phyloP scores from a whole-genome alignment of 495 filamentous ascomycete species.

The Coniosporium apollinis region DNA sequence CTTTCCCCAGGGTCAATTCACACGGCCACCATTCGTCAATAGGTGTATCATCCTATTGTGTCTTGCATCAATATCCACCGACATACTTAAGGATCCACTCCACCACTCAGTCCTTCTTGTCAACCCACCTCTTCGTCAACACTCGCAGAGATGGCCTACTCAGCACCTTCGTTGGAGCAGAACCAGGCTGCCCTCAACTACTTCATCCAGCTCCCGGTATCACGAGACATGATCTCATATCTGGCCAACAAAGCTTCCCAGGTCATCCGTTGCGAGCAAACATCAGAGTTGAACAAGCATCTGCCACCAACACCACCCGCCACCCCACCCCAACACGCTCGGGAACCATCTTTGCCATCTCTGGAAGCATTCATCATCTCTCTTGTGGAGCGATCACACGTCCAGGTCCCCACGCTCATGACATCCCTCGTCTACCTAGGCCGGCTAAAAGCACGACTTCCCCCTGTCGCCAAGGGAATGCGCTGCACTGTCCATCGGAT shows the following conservation, averaged over 20 bases:
- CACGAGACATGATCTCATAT: constrained; percentile 68
- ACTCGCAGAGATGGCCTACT: constrained; percentile 23
- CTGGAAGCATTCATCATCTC: constrained; percentile 83
- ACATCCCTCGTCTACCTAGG: constrained; percentile 83
- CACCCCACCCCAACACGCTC: constrained; percentile 42
- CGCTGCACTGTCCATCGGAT: constrained; percentile 89
- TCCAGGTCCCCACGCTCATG: constrained; percentile 95
- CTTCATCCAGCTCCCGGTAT: constrained; percentile 72
- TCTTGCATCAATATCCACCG: constrained; percentile 1
- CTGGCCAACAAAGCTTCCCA: constrained; percentile 64
- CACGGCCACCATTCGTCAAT: constrained; percentile 1
- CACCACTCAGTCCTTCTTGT: background rate
- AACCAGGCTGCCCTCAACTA: constrained; percentile 77
- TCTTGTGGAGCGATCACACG: constrained; percentile 79
- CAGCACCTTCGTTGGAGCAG: constrained; percentile 24
- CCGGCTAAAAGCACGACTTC: constrained; percentile 65
- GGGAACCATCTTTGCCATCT: constrained; percentile 46
- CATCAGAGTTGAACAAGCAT: constrained; percentile 30
- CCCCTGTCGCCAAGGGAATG: constrained; percentile 90
- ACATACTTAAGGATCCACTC: background rate
- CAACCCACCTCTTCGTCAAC: constrained; percentile 4
- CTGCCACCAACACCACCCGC: constrained; percentile 51
- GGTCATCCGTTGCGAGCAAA: constrained; percentile 82
- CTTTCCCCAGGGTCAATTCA: background rate
- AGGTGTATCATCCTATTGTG: constrained; percentile 5